Evolutionary conservation across 2,329 filamentous ascomycete genomes (phyloP).

Genomic region (Trichophyton mentagrophytes): DNA sequence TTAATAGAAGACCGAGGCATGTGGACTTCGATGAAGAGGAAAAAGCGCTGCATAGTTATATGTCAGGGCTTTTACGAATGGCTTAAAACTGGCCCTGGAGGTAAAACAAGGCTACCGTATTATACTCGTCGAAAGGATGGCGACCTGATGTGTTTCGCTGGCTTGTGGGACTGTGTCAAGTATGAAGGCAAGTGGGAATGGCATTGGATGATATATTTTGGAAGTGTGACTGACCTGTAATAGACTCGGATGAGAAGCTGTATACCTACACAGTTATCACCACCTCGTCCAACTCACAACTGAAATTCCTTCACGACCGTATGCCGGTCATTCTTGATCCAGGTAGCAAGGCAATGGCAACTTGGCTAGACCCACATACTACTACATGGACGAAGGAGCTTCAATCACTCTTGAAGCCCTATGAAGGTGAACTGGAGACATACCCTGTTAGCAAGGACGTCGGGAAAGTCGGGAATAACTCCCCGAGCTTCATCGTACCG

Average conservation of each 20-base stretch:
- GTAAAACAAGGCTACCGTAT: constrained; percentile 72
- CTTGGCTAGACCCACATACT: constrained; percentile 64
- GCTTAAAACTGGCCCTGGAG: constrained; percentile 60
- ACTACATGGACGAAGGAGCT: constrained; percentile 66
- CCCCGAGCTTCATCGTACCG: constrained; percentile 68
- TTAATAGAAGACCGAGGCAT: constrained; percentile 63
- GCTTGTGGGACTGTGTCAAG: constrained; percentile 77
- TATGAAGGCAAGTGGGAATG: constrained; percentile 50
- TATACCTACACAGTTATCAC: constrained; percentile 95
- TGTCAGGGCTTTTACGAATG: constrained; percentile 96
- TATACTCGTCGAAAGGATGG: constrained; percentile 73
- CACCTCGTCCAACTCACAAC: constrained; percentile 67
- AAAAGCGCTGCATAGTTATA: constrained; percentile 74
- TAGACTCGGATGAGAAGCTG: constrained; percentile 51
- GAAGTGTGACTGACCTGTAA: neutral
- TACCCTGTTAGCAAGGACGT: constrained; percentile 83
- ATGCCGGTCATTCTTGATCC: constrained; percentile 91
- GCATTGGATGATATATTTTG: constrained; percentile 1
- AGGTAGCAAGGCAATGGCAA: constrained; percentile 54
- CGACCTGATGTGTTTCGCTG: constrained; percentile 75
- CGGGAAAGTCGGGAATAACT: constrained; percentile 88
- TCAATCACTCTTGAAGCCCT: constrained; percentile 68
- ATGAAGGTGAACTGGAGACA: constrained; percentile 62
- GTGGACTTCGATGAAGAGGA: constrained; percentile 85
- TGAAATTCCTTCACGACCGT: constrained; percentile 79